Evolutionary conservation across 2,329 filamentous ascomycete species (phyloP), one percentile per base, ranked within the genome.

Genomic region (Chaetomiaceae sp.): DNA sequence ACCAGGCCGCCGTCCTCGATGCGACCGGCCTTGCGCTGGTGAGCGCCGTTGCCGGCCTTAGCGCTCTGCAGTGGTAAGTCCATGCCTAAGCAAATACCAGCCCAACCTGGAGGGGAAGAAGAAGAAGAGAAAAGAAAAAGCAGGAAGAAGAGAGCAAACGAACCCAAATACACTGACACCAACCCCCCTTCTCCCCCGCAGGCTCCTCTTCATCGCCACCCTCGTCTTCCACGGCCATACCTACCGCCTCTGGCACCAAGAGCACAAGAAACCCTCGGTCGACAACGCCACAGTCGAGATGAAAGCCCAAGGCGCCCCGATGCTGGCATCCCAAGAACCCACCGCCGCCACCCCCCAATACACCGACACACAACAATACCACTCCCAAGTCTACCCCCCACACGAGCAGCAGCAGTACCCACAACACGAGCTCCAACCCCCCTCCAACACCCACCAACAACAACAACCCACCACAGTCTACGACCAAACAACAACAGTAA

Each of bases 1-100:
- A 58, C 49, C 55, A 60, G 4, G 41, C 8, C 8, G 58, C 60
- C 4, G 56, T 66, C 2, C 60, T 61, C 9, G 45, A 25, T 33
- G 3, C 53, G 0, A 38, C 20, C 1, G 65, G 58, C 0, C 58
- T 63, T 2, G 61, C 59, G 13, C 19, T 56, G n/a, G 65, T 66
- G 35, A 60, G 59, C 45, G 62, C 59, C 48, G 57, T 66, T 47
- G 63, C 65, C 9, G 65, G 65, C 3, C 44, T 66, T 27, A 66
- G 63, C 20, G 65, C 64, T 0, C 47, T 66, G 9, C 19, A 57
- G 31, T 62, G 61, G 63, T 64, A 50, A 41, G 61, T 59, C 13
- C 2, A 23, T 3, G 10, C 13, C 17, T 19, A 21, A 7, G 7
- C 5, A 17, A 5, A 9, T n/a, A 8, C n/a, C 14, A 44, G 14